Evolutionary conservation across 768 basidiomycete species (phyloP).

Genomic region (Mycena filopes): DNA sequence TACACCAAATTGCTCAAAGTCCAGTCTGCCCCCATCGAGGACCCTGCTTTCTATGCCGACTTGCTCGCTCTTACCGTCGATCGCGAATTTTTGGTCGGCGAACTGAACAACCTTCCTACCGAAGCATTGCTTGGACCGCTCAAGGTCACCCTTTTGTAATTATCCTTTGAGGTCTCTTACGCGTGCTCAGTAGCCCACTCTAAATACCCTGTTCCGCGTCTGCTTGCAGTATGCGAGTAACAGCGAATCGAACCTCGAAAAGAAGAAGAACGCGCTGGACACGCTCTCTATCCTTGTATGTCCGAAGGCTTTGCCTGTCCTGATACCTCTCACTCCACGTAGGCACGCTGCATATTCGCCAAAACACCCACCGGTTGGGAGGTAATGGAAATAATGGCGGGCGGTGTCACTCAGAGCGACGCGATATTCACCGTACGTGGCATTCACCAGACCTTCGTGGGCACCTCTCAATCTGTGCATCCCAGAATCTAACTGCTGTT

Average conservation of each 20-base stretch:
- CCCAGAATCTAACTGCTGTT: constrained; percentile 60
- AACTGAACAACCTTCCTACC: constrained; percentile 25
- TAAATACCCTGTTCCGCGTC: constrained; percentile 55
- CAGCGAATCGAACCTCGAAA: constrained; percentile 47
- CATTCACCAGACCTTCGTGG: not conserved
- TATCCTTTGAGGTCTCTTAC: constrained; percentile 1
- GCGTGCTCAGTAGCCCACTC: constrained; percentile 32
- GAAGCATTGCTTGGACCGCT: constrained; percentile 29
- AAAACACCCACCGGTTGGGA: constrained; percentile 78
- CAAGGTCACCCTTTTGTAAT: constrained; percentile 20
- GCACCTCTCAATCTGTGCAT: not conserved
- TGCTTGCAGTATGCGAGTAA: constrained; percentile 55
- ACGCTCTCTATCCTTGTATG: constrained; percentile 58
- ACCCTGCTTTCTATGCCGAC: constrained; percentile 61
- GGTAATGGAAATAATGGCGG: constrained; percentile 75
- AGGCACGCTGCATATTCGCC: constrained; percentile 54
- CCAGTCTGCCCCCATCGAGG: constrained; percentile 55
- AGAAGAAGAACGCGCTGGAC: constrained; percentile 59
- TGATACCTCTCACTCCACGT: not conserved
- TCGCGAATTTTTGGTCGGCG: constrained; percentile 50
- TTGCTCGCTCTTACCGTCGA: constrained; percentile 66
- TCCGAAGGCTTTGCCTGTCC: too few relatives aligned
- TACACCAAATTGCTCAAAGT: constrained; percentile 66
- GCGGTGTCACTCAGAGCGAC: constrained; percentile 68
- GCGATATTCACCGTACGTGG: constrained; percentile 60